Conservation (phyloP, 805 yeast species). For the Hyphopichia homilentoma region DNA sequence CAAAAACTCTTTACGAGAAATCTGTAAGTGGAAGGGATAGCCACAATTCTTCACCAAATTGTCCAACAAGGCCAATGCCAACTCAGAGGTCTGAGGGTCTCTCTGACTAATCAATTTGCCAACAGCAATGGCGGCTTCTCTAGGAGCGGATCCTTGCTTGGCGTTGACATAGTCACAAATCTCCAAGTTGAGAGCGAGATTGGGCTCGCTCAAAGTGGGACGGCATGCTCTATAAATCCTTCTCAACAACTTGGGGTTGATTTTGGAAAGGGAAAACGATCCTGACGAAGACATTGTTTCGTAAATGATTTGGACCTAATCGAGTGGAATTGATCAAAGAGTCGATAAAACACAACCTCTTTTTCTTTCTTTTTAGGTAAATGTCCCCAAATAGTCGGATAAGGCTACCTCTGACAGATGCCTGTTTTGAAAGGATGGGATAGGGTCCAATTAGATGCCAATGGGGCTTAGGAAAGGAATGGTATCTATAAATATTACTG, state of each 20-base stretch:
- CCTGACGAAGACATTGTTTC: constrained; percentile 13
- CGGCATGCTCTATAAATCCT: constrained; percentile 74
- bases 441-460: too few species aligned
- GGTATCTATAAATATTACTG: too few species aligned
- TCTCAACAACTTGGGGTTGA: constrained; percentile 44
- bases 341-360: too few species aligned
- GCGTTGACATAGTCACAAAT: constrained; percentile 92
- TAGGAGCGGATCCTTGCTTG: constrained; percentile 84
- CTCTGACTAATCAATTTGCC: constrained; percentile 78
- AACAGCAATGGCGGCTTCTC: constrained; percentile 87
- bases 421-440: too few species aligned
- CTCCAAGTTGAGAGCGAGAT: constrained; percentile 81
- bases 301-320: too few species aligned
- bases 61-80: constrained; percentile 82
- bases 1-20: constrained; percentile 89
- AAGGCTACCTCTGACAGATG: too few species aligned
- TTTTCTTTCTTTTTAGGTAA: too few species aligned
- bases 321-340: constrained; percentile 4
- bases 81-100: constrained; percentile 77
- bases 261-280: constrained; percentile 39
- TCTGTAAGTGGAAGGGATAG: constrained; percentile 92
- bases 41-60: constrained; percentile 96
- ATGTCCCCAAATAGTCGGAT: too few species aligned
- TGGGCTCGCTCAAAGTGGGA: constrained; percentile 79
- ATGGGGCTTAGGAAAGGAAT: too few species aligned